These are phyloP conservation scores for Inonotus hispidus DNA, from an alignment of 1,284 basidiomycete genomes.

Conservation along the genomic window DNA sequence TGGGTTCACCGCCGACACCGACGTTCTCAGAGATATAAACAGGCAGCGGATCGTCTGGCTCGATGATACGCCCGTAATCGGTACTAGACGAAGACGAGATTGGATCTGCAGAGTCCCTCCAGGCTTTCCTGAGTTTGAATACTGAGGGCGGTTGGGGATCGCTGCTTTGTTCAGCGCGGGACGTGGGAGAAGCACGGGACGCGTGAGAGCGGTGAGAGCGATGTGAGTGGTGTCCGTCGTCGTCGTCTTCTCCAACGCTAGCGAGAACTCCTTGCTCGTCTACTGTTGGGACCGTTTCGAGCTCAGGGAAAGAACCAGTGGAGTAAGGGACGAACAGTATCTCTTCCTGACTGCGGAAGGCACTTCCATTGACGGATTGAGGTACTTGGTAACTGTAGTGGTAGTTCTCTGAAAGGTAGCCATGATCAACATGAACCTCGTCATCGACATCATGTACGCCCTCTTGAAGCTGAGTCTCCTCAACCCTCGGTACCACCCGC, in stretches of 20 bases:
- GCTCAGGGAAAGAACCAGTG: slow-evolving; percentile 5
- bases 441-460: background rate
- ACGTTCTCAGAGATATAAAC: background rate
- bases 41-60: background rate
- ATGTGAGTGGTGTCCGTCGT: background rate
- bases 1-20: background rate
- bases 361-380: background rate
- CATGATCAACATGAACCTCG: background rate
- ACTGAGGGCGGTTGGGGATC: slow-evolving; percentile 7
- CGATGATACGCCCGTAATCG: background rate
- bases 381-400: background rate
- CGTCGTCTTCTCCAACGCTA: background rate
- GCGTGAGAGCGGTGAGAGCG: background rate
- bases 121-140: slow-evolving; percentile 7
- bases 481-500: background rate
- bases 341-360: background rate
- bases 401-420: background rate
- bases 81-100: background rate
- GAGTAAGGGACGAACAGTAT: background rate
- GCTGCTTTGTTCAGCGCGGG: slow-evolving; percentile 2
- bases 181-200: background rate
- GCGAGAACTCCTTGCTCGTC: background rate
- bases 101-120: background rate
- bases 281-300: background rate
- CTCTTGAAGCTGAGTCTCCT: background rate